Percentiles rank a stretch among this genome's conserved stretches.
Conservation (phyloP, 1,139 yeast species). For the Yarrowia galli region DNA sequence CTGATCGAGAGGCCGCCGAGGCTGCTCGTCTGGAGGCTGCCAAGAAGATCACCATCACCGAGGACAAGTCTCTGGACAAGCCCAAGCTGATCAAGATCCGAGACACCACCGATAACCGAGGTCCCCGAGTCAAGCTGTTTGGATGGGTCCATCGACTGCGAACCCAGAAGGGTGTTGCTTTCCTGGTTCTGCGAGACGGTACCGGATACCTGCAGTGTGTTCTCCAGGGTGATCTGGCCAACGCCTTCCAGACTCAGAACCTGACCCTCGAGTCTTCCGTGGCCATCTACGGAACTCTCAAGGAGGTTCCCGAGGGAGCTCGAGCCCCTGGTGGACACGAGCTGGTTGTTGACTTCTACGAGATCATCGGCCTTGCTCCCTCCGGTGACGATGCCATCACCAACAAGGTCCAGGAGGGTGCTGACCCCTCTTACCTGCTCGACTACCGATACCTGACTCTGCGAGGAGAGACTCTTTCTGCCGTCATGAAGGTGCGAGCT, state of each 20-base stretch:
- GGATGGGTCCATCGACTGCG: constrained; percentile 99
- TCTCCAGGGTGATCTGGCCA: constrained; percentile 87
- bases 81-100: constrained; percentile 75
- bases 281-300: constrained; percentile 77
- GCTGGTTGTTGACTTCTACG: constrained; percentile 86
- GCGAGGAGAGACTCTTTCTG: constrained; percentile 92
- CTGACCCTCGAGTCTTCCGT: constrained; percentile 90
- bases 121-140: constrained; percentile 71
- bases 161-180: constrained; percentile 88
- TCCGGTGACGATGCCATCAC: constrained; percentile 94
- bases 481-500: constrained; percentile 97
- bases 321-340: constrained; percentile 98
- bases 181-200: constrained; percentile 94
- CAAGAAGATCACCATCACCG: constrained; percentile 69
- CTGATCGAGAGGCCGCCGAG: constrained; percentile 66
- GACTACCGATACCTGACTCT: constrained; percentile 95
- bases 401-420: constrained; percentile 90
- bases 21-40: constrained; percentile 78
- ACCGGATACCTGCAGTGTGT: constrained; percentile 90
- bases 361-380: constrained; percentile 91
- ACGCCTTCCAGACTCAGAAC: constrained; percentile 82
- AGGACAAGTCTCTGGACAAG: constrained; percentile 73
- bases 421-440: constrained; percentile 89
- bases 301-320: constrained; percentile 92
- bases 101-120: constrained; percentile 59